A percentile compares a stretch with the other conserved stretches of the same genome.
phyloP scores from a whole-genome alignment of 2,329 filamentous ascomycete species.

The Cryphonectria radicalis region DNA sequence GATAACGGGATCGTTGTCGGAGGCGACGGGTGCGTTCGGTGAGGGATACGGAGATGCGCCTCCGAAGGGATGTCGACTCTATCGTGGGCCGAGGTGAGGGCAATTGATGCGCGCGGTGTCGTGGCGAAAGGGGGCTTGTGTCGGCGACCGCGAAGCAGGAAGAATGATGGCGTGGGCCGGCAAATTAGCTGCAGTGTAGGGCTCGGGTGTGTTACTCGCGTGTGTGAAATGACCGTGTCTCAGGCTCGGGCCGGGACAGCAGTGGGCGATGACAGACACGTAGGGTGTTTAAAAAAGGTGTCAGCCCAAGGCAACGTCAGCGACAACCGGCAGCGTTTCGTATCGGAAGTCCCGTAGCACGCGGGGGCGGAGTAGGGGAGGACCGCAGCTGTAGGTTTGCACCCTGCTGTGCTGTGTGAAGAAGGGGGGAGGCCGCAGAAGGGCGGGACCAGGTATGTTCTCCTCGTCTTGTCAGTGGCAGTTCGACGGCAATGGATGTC shows the following conservation, averaged over 20 bases:
- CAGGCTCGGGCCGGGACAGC: slow-evolving; percentile 16
- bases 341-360: background rate
- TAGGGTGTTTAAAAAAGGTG: background rate
- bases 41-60: background rate
- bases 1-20: slow-evolving; percentile 1
- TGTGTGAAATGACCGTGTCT: slow-evolving; percentile 20
- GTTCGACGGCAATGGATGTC: background rate
- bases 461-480: background rate
- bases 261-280: slow-evolving; percentile 1
- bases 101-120: background rate
- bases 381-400: background rate
- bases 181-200: slow-evolving; percentile 4
- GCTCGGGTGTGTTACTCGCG: slow-evolving; percentile 11
- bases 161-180: slow-evolving; percentile 5
- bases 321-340: background rate
- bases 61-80: slow-evolving; percentile 3
- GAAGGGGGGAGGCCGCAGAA: background rate
- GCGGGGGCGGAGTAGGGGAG: background rate
- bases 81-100: background rate
- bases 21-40: background rate
- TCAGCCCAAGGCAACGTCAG: background rate
- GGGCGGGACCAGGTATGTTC: background rate
- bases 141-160: background rate
- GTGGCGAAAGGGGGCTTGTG: background rate
- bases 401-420: background rate